Percentiles rank a stretch among this genome's conserved stretches.
These are phyloP conservation scores for Trifolium dubium DNA, from an alignment of 306 rosid species.

Conservation along the genomic window DNA sequence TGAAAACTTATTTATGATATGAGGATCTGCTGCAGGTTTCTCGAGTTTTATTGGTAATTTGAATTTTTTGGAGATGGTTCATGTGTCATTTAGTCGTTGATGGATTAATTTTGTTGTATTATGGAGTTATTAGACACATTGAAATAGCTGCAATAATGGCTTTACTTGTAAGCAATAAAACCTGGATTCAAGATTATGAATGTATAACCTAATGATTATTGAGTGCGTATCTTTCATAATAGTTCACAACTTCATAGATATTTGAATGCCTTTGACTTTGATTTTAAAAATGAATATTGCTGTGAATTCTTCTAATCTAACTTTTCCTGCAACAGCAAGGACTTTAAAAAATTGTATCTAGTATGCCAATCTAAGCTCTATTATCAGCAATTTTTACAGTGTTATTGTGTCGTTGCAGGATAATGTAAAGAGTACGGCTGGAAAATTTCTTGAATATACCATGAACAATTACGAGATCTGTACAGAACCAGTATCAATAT, in stretches of 20 bases:
- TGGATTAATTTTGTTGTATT: constrained; percentile 12
- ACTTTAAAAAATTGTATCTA: constrained; percentile 11
- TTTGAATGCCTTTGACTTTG: constrained; percentile 17
- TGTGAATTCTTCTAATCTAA: constrained; percentile 17
- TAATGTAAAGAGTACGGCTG: constrained; percentile 56
- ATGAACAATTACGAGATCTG: constrained; percentile 66
- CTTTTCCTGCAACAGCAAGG: neutral
- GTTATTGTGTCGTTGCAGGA: constrained; percentile 62
- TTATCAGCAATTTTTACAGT: constrained; percentile 11
- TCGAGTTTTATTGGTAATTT: constrained; percentile 33
- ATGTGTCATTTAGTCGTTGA: constrained; percentile 23
- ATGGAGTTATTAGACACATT: constrained; percentile 7
- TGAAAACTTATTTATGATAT: too few species aligned
- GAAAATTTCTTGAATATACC: constrained; percentile 67
- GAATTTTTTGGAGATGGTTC: constrained; percentile 16
- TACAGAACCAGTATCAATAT: constrained; percentile 56
- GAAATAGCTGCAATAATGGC: neutral
- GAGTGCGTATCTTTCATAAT: constrained; percentile 8
- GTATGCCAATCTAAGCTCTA: constrained; percentile 8
- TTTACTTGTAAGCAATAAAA: constrained; percentile 16
- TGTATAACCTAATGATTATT: constrained; percentile 14
- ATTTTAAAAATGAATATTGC: constrained; percentile 22
- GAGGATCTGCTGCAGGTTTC: constrained; percentile 24
- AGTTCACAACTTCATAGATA: constrained; percentile 4
- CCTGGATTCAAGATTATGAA: constrained; percentile 9